A percentile compares a stretch with the other conserved stretches of the same genome.
These are phyloP conservation scores for Gremmenia infestans DNA, from an alignment of 2,329 filamentous ascomycete genomes.

Conservation along the genomic window DNA sequence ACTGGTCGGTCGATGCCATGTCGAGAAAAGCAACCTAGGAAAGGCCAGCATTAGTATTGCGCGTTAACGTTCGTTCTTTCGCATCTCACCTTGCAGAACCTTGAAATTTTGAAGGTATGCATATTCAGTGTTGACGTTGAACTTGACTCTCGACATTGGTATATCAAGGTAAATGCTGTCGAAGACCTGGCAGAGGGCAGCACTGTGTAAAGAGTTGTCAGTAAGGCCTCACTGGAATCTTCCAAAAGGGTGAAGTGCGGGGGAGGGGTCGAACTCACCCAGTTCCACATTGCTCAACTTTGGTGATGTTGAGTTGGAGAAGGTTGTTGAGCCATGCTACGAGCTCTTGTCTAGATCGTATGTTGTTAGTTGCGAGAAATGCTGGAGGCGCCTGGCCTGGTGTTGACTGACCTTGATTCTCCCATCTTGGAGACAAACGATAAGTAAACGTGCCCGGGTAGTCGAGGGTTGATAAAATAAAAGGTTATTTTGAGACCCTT, in stretches of 20 bases:
- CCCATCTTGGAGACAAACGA: conserved; percentile 24
- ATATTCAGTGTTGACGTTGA: conserved; percentile 96
- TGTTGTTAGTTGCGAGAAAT: background rate
- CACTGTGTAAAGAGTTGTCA: conserved; percentile 48
- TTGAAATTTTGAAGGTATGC: conserved; percentile 99
- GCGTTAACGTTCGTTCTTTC: background rate
- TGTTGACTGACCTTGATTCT: conserved; percentile 30
- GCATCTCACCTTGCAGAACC: conserved; percentile 73
- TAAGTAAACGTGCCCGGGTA: background rate
- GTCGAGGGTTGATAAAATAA: background rate
- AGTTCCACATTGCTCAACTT: conserved; percentile 98
- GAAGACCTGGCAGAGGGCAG: conserved; percentile 93
- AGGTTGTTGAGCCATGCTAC: conserved; percentile 96
- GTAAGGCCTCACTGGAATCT: conserved; percentile 12
- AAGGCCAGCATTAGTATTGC: background rate
- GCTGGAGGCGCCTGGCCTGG: background rate
- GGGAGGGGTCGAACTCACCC: conserved; percentile 57
- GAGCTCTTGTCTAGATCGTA: conserved; percentile 74
- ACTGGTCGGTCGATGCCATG: conserved; percentile 87
- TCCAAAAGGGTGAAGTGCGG: conserved; percentile 29
- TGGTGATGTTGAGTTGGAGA: conserved; percentile 94
- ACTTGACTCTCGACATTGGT: conserved; percentile 94
- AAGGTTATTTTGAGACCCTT: background rate
- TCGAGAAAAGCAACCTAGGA: conserved; percentile 71
- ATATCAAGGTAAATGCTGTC: conserved; percentile 97